Conservation (phyloP, 106 monocot genomes). For the Dendrobium officinale region DNA sequence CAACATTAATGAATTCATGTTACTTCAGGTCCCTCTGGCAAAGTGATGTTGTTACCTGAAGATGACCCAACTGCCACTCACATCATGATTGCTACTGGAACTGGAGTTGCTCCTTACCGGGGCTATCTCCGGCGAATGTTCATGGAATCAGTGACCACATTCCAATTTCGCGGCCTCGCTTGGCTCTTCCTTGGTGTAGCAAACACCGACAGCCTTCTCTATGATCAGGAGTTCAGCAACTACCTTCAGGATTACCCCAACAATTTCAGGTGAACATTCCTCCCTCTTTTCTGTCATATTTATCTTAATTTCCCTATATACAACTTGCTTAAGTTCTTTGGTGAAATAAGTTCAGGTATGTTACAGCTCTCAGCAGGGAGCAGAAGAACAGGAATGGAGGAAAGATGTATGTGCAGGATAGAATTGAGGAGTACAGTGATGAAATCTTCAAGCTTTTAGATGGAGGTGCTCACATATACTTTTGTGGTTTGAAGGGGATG, state of each 20-base stretch:
- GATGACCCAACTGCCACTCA: constrained; percentile 81
- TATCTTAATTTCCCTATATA: neutral
- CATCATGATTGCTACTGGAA: constrained; percentile 98
- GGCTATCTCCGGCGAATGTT: constrained; percentile 96
- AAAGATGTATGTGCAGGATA: constrained; percentile 98
- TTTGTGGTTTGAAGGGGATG: constrained; percentile 97
- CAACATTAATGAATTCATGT: neutral
- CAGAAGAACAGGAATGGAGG: constrained; percentile 84
- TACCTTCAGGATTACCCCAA: constrained; percentile 65
- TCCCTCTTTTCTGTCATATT: neutral
- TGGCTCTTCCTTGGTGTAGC: constrained; percentile 99
- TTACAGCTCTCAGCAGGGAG: constrained; percentile 78
- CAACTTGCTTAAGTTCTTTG: neutral
- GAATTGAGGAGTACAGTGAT: constrained; percentile 95
- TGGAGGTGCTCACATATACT: constrained; percentile 92
- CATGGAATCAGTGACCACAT: constrained; percentile 76
- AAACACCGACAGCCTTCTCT: constrained; percentile 87
- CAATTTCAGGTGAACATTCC: constrained; percentile 59
- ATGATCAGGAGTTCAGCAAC: constrained; percentile 77
- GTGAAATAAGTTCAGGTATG: constrained; percentile 39
- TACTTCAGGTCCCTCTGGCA: constrained; percentile 85
- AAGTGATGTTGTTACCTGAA: constrained; percentile 95
- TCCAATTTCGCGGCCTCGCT: constrained; percentile 72
- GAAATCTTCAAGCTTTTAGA: constrained; percentile 90
- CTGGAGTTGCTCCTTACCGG: constrained; percentile 91